Conservation (phyloP, 83 land plant genomes). For the Diphasiastrum complanatum region DNA sequence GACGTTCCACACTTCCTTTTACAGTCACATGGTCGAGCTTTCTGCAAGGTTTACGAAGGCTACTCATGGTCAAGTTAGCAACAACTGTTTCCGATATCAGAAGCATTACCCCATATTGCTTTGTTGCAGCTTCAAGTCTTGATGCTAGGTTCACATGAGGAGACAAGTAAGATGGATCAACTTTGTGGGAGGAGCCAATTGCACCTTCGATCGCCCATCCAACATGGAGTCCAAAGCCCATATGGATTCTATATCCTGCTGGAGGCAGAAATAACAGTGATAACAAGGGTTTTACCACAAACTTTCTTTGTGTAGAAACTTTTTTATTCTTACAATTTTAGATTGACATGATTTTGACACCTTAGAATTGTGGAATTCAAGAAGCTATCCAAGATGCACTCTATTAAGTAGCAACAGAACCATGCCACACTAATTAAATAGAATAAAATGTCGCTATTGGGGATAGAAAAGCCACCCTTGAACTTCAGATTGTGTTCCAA, state of each 20-base stretch:
- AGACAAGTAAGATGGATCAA: constrained; percentile 12
- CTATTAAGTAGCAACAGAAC: too few relatives aligned
- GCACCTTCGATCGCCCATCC: constrained; percentile 18
- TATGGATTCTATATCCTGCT: constrained; percentile 10
- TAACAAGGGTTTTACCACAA: background rate
- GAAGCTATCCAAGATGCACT: too few relatives aligned
- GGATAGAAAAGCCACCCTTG: background rate
- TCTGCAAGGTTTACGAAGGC: constrained; percentile 2
- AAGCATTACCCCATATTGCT: constrained; percentile 15
- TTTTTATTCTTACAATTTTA: too few relatives aligned
- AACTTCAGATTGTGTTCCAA: background rate
- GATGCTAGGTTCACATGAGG: constrained; percentile 18
- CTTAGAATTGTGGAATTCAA: too few relatives aligned
- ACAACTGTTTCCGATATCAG: constrained; percentile 9
- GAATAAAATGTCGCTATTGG: too few relatives aligned
- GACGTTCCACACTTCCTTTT: constrained; percentile 9
- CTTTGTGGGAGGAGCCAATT: constrained; percentile 13
- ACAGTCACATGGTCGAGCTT: constrained; percentile 11
- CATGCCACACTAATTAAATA: too few relatives aligned
- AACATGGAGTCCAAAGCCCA: constrained; percentile 15
- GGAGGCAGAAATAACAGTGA: background rate
- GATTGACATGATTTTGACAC: too few relatives aligned
- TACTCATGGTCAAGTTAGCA: constrained; percentile 9
- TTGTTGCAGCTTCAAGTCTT: constrained; percentile 11
- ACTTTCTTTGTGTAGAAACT: background rate